phyloP scores from a whole-genome alignment of 2,329 filamentous ascomycete genomes.

The Calonectria honghensis region DNA sequence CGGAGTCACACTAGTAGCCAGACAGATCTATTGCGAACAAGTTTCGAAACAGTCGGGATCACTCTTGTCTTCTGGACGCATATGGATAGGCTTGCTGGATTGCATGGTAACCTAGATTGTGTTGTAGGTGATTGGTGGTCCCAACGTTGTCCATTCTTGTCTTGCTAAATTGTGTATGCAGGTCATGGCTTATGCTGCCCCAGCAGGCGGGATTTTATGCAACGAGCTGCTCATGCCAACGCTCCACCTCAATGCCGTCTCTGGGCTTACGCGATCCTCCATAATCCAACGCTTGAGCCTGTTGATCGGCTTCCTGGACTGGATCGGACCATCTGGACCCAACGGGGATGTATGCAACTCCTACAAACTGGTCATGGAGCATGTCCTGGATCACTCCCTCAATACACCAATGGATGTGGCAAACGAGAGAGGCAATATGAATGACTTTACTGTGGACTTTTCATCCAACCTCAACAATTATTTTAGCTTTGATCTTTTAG shows the following conservation, averaged over 20 bases:
- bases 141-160: constrained; percentile 55
- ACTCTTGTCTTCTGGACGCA: constrained; percentile 69
- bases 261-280: constrained; percentile 60
- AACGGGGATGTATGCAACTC: constrained; percentile 67
- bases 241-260: background rate
- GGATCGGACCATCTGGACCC: constrained; percentile 67
- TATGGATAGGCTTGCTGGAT: constrained; percentile 58
- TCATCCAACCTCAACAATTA: constrained; percentile 49
- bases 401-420: constrained; percentile 53
- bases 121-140: background rate
- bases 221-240: constrained; percentile 67
- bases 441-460: constrained; percentile 22
- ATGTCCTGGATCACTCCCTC: constrained; percentile 69
- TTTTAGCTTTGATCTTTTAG: constrained; percentile 66
- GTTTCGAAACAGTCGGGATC: constrained; percentile 67
- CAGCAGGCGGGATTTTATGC: constrained; percentile 69
- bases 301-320: constrained; percentile 69
- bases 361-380: constrained; percentile 67
- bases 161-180: constrained; percentile 62
- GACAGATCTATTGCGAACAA: constrained; percentile 64
- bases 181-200: constrained; percentile 69
- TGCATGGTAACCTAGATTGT: constrained; percentile 8
- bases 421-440: background rate
- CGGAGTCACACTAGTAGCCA: constrained; percentile 53
- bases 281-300: constrained; percentile 71